Evolutionary conservation across 495 filamentous ascomycete species (phyloP).

Genomic region (Aspergillus steynii): DNA sequence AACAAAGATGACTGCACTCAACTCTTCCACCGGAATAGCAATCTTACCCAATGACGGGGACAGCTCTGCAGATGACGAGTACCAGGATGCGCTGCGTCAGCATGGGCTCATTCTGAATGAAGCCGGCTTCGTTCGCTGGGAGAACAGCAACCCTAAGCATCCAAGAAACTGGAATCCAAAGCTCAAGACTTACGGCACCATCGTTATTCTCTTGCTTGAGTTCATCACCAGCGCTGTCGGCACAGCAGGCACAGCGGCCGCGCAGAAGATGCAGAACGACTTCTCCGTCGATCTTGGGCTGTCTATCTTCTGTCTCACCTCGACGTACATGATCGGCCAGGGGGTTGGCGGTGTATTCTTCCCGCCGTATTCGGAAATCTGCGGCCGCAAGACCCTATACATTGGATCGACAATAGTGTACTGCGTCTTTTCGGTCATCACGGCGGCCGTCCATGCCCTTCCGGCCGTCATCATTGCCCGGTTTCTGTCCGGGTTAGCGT

Average conservation of each 20-base stretch:
- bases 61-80: background rate
- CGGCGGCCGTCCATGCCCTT: constrained; percentile 31
- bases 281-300: background rate
- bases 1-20: background rate
- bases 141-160: background rate
- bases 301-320: background rate
- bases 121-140: background rate
- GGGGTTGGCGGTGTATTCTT: constrained; percentile 46
- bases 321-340: constrained; percentile 45
- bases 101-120: background rate
- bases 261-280: background rate
- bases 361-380: constrained; percentile 47
- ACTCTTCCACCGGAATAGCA: background rate
- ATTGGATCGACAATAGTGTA: constrained; percentile 37
- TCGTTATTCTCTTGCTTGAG: background rate
- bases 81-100: background rate
- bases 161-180: background rate
- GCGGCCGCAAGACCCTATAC: constrained; percentile 48
- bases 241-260: background rate
- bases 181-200: background rate
- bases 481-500: constrained; percentile 41
- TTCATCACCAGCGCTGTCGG: background rate
- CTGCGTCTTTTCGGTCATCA: constrained; percentile 37
- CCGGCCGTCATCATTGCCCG: constrained; percentile 36
- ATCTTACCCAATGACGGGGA: background rate